Evolutionary conservation across 2,329 filamentous ascomycete species (phyloP).

Genomic region (Colletotrichum magnum): DNA sequence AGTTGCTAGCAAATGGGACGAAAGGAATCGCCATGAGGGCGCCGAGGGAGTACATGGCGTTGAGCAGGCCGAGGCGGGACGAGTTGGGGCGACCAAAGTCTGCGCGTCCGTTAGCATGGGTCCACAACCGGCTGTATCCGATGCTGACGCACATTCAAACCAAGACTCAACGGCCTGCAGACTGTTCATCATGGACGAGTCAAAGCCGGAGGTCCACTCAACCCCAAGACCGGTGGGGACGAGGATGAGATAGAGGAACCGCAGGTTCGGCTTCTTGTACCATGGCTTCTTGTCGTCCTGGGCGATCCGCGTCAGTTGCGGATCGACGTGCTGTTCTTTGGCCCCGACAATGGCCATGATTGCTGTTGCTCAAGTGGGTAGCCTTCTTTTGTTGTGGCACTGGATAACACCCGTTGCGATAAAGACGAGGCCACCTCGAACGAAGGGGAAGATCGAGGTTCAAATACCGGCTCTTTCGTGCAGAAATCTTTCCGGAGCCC

Average conservation of each 20-base stretch:
- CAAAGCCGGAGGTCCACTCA: slow-evolving; percentile 60
- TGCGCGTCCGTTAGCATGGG: slow-evolving; percentile 28
- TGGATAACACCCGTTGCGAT: no score
- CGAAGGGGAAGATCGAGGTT: background rate
- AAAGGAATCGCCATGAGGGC: slow-evolving; percentile 54
- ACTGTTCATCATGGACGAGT: slow-evolving; percentile 61
- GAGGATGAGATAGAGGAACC: slow-evolving; percentile 56
- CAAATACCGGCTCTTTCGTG: slow-evolving; percentile 20
- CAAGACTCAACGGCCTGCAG: slow-evolving; percentile 57
- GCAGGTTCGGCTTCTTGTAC: slow-evolving; percentile 57
- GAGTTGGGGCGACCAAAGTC: slow-evolving; percentile 58
- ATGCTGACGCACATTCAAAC: slow-evolving; percentile 49
- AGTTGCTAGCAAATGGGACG: slow-evolving; percentile 50
- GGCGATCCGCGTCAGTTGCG: slow-evolving; percentile 52
- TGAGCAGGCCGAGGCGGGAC: slow-evolving; percentile 50
- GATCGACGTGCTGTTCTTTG: slow-evolving; percentile 53
- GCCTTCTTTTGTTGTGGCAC: background rate
- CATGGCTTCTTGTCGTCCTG: slow-evolving; percentile 52
- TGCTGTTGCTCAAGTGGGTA: background rate
- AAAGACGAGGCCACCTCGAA: no score
- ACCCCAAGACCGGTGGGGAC: slow-evolving; percentile 57
- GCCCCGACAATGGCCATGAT: slow-evolving; percentile 51
- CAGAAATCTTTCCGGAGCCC: background rate
- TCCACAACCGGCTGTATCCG: background rate
- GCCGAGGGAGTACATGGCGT: slow-evolving; percentile 63